A percentile compares a stretch with the other conserved stretches of the same genome.
phyloP scores from a whole-genome alignment of 2,329 filamentous ascomycete species.

The Pseudogymnoascus sp. region DNA sequence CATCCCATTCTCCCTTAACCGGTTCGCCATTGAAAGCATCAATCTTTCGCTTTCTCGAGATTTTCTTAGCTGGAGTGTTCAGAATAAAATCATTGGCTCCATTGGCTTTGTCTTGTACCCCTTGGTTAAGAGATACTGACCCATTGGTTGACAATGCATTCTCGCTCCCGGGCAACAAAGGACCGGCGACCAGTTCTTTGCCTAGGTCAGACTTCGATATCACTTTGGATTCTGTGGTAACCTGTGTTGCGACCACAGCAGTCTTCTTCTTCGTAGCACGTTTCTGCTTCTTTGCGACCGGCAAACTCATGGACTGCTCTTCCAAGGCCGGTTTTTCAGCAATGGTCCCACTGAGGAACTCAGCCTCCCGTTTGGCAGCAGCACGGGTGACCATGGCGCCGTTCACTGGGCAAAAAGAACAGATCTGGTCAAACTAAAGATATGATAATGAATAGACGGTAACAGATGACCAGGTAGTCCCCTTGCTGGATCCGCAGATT shows the following conservation, averaged over 20 bases:
- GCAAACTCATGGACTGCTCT: background rate
- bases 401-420: background rate
- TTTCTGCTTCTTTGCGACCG: slow-evolving; percentile 16
- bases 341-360: slow-evolving; percentile 4
- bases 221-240: background rate
- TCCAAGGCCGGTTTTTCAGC: background rate
- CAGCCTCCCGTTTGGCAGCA: slow-evolving; percentile 13
- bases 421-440: background rate
- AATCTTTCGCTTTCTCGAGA: background rate
- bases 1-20: slow-evolving; percentile 30
- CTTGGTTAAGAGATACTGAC: background rate
- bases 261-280: slow-evolving; percentile 11
- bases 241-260: background rate
- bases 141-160: background rate
- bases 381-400: slow-evolving; percentile 15
- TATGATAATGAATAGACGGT: background rate
- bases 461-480: background rate
- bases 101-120: background rate
- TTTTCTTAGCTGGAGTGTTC: background rate
- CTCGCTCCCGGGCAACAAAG: background rate
- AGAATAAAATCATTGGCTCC: background rate
- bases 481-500: background rate
- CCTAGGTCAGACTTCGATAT: background rate
- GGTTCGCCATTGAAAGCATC: slow-evolving; percentile 10
- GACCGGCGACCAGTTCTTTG: background rate